phyloP scores from a whole-genome alignment of 345 rosid species.

The Brassica nigra region DNA sequence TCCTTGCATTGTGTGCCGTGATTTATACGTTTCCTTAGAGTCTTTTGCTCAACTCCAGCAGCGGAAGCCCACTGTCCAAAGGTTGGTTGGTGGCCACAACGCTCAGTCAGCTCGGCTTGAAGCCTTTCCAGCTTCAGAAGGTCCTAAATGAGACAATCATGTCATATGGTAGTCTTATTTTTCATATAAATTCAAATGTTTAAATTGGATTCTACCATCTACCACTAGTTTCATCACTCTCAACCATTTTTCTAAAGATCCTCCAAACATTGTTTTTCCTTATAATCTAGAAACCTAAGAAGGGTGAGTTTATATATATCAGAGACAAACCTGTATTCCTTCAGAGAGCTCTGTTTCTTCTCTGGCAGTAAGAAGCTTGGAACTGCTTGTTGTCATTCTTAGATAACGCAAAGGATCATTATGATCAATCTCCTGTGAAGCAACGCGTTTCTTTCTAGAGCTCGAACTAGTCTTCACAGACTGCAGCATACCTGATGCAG shows the following conservation, averaged over 20 bases:
- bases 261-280: background rate
- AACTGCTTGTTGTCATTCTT: constrained; percentile 65
- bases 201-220: background rate
- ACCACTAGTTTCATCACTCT: constrained; percentile 15
- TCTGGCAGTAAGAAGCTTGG: constrained; percentile 77
- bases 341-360: constrained; percentile 78
- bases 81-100: constrained; percentile 72
- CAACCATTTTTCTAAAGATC: background rate
- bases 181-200: background rate
- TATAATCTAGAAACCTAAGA: constrained; percentile 14
- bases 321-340: constrained; percentile 83
- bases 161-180: background rate
- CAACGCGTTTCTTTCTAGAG: constrained; percentile 59
- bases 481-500: constrained; percentile 52
- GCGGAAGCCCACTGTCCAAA: constrained; percentile 93
- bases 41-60: constrained; percentile 73
- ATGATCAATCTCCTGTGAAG: constrained; percentile 65
- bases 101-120: constrained; percentile 65
- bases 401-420: constrained; percentile 80
- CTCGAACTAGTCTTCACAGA: constrained; percentile 56
- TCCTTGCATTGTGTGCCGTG: constrained; percentile 79
- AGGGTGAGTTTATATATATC: background rate
- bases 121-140: constrained; percentile 84
- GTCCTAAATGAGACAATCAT: constrained; percentile 51
- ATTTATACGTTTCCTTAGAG: constrained; percentile 69